Base-by-base conservation (phyloP, 345 rosid species). In the Eucalyptus tenuipes region DNA sequence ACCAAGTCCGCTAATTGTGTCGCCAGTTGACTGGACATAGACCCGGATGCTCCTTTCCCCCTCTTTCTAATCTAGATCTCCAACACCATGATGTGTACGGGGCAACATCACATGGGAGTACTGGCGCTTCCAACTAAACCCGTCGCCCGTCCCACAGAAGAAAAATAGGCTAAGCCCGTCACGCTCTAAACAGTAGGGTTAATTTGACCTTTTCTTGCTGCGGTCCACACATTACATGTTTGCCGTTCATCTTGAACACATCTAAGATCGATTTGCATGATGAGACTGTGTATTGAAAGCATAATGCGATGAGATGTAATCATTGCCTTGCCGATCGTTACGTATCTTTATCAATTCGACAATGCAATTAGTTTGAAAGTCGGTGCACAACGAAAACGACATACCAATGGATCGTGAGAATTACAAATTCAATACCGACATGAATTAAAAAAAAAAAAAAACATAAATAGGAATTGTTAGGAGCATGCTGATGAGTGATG, bases 1-100 rank as follows among this genome's bases (percentile, higher is more conserved):
- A 29, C 71, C 85, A 3, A 7, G 86, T 53, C 86, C 89, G 89
- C 89, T 80, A 44, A 88, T 88, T 40, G 86, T 88, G 89, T 88
- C 89, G 44, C 47, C 1, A 0, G 17, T 71, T 49, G 85, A 71
- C 80, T 80, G 27, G 86, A 88, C 68, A 40, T 42, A 29, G 33
- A 80, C 49, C 57, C 57, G 57, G 57, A 52, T 52, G 20, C 57
- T 52, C 57, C 57, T 52, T 52, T 20, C 57, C 57, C 88, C 10
- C 47, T 68, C 7, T 11, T 15, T 20, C 25, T 17, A 37, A 17
- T 10, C 45, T 18, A 10, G 44, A 33, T 71, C 27, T 33, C 27
- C 81, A 18, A 18, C 81, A 5, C 81, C 45, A 5, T 20, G 4
- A 37, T 37, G 25, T 18, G 18, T 3, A 37, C 80, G 42, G 13